Base-by-base conservation (phyloP, 2,329 filamentous ascomycete genomes). In the Pestalotiopsis sp. region DNA sequence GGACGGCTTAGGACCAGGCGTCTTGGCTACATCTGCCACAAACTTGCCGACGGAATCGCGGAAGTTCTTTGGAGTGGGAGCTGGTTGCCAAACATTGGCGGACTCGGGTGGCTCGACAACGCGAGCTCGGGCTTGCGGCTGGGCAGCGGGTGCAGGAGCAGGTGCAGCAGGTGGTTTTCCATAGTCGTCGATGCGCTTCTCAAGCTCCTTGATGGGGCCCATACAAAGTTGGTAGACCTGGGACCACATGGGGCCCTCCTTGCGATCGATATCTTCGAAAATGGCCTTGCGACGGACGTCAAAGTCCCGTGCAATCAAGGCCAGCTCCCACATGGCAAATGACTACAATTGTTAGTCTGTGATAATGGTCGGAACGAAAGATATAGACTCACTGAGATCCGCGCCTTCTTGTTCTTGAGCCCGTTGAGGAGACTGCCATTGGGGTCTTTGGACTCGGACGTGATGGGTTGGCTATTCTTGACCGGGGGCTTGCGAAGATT, bases 251-350 rank as follows among this genome's bases (percentile, higher is more conserved):
- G 93, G 87, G 0, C 92, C 93, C 59, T 91, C 92, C 66, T 89
- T 89, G 69, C 94, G 92, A 73, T 97, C 93, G 70, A 97, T 93
- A 73, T 98, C 95, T 68, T 91, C 89, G 79, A 93, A 98, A 67
- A 98, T 93, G 23, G 90, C 88, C 78, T 92, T 93, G 65, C 95
- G 89, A 41, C 94, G 90, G 38, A 89, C 86, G 17, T 91, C 86
- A 71, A 92, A 95, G 66, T 89, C 87, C 68, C 92, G 88, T 49
- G 93, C 91, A 73, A 98, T 97, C 67, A 93, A 86, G 38, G 90
- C 89, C 36, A 98, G 84, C 77, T 98, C 95, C 95, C 95, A 97
- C 79, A 97, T 92, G 17, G 95, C 95, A 78, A 97, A 97, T 0
- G 90, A 87, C 87, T 93, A 17, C 11, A 3, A 14, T n/a, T 14